Conservation (phyloP, 441 rosid genomes). For the Corymbia citriodora region DNA sequence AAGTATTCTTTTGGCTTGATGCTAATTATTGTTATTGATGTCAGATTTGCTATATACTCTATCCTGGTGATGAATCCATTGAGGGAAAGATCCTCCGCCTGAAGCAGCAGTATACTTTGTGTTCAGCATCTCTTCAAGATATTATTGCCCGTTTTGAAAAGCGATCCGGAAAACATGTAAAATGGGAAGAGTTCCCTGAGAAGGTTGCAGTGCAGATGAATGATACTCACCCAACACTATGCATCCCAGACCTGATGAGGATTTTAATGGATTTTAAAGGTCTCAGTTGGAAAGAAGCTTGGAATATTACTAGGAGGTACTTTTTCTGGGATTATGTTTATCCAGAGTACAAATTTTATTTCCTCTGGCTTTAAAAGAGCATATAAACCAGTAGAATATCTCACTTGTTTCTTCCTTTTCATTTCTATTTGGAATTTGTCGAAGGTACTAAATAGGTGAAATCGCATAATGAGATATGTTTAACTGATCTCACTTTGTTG, state of each 20-base stretch:
- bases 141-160: constrained; percentile 79
- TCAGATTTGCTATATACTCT: constrained; percentile 80
- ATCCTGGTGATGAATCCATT: constrained; percentile 90
- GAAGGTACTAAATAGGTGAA: not conserved
- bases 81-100: constrained; percentile 91
- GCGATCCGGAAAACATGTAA: constrained; percentile 52
- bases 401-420: not conserved
- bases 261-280: constrained; percentile 49
- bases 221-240: constrained; percentile 77
- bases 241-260: constrained; percentile 67
- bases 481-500: not conserved
- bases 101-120: constrained; percentile 92
- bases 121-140: constrained; percentile 97
- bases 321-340: not conserved
- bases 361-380: not conserved
- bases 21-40: not conserved
- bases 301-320: constrained; percentile 65
- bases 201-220: constrained; percentile 95
- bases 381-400: not conserved
- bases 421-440: not conserved
- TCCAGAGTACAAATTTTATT: not conserved
- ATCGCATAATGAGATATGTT: not conserved
- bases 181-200: constrained; percentile 85
- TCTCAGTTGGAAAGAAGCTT: constrained; percentile 58
- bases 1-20: not conserved